Evolutionary conservation across 495 filamentous ascomycete species (phyloP).

Genomic region (Hypoxylon subgilvum): DNA sequence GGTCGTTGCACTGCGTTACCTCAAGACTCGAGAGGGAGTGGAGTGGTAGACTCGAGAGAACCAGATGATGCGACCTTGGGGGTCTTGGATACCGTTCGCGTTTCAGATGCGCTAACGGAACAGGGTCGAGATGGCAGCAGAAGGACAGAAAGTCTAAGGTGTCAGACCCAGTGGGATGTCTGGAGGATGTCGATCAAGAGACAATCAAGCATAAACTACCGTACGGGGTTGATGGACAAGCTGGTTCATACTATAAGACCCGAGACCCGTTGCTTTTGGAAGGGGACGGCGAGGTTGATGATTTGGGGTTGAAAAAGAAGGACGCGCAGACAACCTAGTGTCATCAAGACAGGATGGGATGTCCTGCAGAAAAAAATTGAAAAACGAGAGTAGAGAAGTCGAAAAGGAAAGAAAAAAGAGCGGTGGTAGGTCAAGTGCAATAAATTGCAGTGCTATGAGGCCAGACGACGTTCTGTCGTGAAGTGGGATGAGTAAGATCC

Average conservation of each 20-base stretch:
- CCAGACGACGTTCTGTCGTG: conserved; percentile 34
- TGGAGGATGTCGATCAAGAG: conserved; percentile 49
- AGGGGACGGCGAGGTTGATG: conserved; percentile 12
- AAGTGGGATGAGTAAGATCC: conserved; percentile 19
- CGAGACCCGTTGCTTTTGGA: conserved; percentile 5
- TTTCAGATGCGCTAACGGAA: conserved; percentile 39
- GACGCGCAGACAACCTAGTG: conserved; percentile 30
- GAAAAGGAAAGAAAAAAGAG: conserved; percentile 27
- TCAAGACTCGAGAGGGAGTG: conserved; percentile 30
- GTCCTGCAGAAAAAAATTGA: conserved; percentile 18
- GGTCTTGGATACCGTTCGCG: conserved; percentile 40
- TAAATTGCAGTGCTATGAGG: conserved; percentile 15
- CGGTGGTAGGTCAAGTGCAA: conserved; percentile 20
- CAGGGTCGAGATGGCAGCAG: conserved; percentile 25
- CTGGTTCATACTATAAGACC: neutral
- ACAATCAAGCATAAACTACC: conserved; percentile 44
- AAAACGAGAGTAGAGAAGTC: conserved; percentile 35
- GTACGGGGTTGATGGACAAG: conserved; percentile 5
- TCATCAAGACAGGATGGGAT: conserved; percentile 37
- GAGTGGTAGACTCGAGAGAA: conserved; percentile 30
- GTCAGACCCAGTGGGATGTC: conserved; percentile 32
- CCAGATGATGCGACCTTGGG: conserved; percentile 31
- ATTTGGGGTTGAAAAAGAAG: conserved; percentile 11
- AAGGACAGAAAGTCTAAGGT: conserved; percentile 14
- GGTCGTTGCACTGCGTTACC: conserved; percentile 28